phyloP scores from a whole-genome alignment of 257 asterid genomes.

The Marsdenia floribunda region DNA sequence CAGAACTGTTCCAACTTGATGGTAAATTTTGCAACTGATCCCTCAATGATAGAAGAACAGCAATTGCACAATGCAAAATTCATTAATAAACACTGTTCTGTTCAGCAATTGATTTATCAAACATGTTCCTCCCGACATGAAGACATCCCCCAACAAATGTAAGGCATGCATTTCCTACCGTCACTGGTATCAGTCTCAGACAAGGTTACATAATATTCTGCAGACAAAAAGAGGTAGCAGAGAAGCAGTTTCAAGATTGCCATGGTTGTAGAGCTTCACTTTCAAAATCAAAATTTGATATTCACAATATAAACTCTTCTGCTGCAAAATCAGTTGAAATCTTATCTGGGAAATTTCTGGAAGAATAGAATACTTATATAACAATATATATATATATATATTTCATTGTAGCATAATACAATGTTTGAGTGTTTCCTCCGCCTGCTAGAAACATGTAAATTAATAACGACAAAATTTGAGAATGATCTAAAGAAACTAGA shows the following conservation, averaged over 20 bases:
- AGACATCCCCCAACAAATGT: no score
- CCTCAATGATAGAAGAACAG: constrained; percentile 60
- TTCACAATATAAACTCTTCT: no score
- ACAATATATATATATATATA: no score
- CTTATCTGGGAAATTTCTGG: not conserved
- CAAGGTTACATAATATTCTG: not conserved
- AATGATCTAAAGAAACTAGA: no score
- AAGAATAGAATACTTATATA: no score
- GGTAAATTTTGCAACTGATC: constrained; percentile 67
- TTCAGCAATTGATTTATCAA: no score
- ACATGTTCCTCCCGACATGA: no score
- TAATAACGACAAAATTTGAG: not conserved
- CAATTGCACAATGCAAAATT: constrained; percentile 32
- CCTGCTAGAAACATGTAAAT: not conserved
- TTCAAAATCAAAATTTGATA: not conserved
- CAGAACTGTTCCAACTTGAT: constrained; percentile 58
- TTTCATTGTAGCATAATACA: no score
- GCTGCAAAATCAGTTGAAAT: not conserved
- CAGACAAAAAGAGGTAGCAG: constrained; percentile 22
- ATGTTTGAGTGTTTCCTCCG: not conserved
- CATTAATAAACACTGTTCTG: no score
- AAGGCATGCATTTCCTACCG: constrained; percentile 20
- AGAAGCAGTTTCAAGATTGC: constrained; percentile 22
- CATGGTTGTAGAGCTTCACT: constrained; percentile 12
- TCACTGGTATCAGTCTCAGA: constrained; percentile 33